Conservation (phyloP, 129 eudicot species). For the Centella asiatica region DNA sequence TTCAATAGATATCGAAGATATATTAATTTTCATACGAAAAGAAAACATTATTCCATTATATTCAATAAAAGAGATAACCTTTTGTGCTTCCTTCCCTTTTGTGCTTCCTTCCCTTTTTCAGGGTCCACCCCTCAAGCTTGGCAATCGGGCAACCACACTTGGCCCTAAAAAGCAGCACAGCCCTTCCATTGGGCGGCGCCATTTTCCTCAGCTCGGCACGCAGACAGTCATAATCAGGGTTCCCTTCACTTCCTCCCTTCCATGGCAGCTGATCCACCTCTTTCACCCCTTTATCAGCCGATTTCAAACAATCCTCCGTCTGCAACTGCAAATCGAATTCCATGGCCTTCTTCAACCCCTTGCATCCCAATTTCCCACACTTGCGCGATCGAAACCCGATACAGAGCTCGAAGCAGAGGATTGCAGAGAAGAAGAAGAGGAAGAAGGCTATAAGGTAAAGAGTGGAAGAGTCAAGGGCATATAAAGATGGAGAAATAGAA, state of each 20-base stretch:
- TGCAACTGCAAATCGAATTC: slow-evolving; percentile 94
- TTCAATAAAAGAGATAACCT: too few species aligned
- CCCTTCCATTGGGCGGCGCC: slow-evolving; percentile 87
- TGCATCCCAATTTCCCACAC: slow-evolving; percentile 57
- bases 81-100: slow-evolving; percentile 96
- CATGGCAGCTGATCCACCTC: slow-evolving; percentile 79
- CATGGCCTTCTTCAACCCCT: slow-evolving; percentile 64
- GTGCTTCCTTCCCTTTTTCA: slow-evolving; percentile 51
- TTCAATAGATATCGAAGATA: too few species aligned
- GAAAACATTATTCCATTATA: too few species aligned
- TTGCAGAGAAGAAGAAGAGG: slow-evolving; percentile 22
- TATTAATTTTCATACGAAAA: too few species aligned
- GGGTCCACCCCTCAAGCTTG: slow-evolving; percentile 81
- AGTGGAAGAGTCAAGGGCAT: slow-evolving; percentile 11
- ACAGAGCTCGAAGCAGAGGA: slow-evolving; percentile 40
- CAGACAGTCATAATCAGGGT: slow-evolving; percentile 79
- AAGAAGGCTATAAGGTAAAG: slow-evolving; percentile 23
- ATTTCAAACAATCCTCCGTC: slow-evolving; percentile 51
- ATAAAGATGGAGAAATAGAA: slow-evolving; percentile 22
- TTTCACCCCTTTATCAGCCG: slow-evolving; percentile 26
- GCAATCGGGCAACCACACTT: slow-evolving; percentile 90
- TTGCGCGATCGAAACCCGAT: slow-evolving; percentile 44
- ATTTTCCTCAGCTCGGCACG: slow-evolving; percentile 81
- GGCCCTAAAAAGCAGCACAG: slow-evolving; percentile 61
- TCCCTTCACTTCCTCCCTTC: slow-evolving; percentile 78